Evolutionary conservation across 441 rosid genomes (phyloP).

Genomic region (Gossypium davidsonii): DNA sequence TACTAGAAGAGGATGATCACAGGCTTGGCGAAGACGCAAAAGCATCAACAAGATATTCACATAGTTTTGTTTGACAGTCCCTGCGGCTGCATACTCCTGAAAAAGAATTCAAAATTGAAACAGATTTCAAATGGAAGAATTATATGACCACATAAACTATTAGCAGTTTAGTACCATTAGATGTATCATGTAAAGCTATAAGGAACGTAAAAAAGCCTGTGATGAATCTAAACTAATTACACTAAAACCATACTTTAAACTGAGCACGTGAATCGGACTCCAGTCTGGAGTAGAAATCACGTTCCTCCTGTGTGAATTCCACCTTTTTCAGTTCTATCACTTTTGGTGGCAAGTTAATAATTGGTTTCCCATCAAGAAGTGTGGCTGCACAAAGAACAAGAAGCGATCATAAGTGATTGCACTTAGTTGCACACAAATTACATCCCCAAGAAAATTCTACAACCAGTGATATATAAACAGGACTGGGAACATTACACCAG

Average conservation of each 20-base stretch:
- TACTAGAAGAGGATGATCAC: conserved; percentile 90
- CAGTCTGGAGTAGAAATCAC: conserved; percentile 67
- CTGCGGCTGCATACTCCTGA: conserved; percentile 92
- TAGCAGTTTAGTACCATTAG: neutral
- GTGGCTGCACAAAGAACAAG: conserved; percentile 40
- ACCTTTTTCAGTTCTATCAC: conserved; percentile 59
- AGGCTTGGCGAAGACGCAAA: conserved; percentile 93
- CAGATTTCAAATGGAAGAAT: neutral
- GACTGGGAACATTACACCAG: neutral
- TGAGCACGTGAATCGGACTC: conserved; percentile 78
- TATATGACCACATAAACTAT: neutral
- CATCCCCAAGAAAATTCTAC: neutral
- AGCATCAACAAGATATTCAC: conserved; percentile 91
- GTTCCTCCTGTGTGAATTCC: conserved; percentile 74
- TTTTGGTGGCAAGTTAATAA: conserved; percentile 73
- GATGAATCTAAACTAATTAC: neutral
- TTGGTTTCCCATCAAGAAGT: conserved; percentile 77
- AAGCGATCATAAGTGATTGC: conserved; percentile 11
- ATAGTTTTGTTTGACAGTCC: conserved; percentile 85
- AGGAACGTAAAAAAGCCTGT: conserved; percentile 10
- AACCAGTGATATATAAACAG: neutral
- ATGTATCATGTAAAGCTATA: neutral
- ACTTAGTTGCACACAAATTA: conserved; percentile 5
- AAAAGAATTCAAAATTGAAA: conserved; percentile 7
- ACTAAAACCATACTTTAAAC: conserved; percentile 47